Evolutionary conservation across 2,329 filamentous ascomycete genomes (phyloP), one percentile per base, ranked within the genome.

Genomic region (Trichocomaceae sp.): DNA sequence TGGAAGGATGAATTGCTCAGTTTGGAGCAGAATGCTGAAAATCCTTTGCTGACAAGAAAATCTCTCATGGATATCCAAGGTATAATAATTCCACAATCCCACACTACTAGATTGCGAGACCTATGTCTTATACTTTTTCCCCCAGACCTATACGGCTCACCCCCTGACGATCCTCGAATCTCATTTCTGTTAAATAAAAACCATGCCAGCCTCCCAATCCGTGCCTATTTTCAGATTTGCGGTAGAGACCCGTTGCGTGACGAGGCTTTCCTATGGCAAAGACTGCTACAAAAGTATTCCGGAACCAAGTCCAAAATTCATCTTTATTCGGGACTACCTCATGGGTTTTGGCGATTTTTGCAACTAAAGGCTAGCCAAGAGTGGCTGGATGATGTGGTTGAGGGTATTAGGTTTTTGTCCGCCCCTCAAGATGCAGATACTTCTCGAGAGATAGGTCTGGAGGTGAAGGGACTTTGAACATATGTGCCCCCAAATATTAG

Each of bases 1-100:
- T 47, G 31, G 29, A 47, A 35, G 15, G 46, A 47, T 47, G n/a
- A 35, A 35, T 20, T 47, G n/a, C 46, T 47, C n/a, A 47, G 46
- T 47, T 20, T 47, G 10, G 46, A 47, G 46, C 46, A 47, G 17
- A 47, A 47, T 9, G 31, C 29, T 19, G 46, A 47, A 20, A 33
- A 31, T 13, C 26, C 29, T 19, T 19, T 47, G 26, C n/a, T 47
- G 17, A 33, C 29, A 17, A n/a, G 29, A 47, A 31, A 33, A 6
- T 47, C 46, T 47, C 31, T 33, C 8, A 47, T 15, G 8, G 26
- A 42, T 42, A 42, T 42, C 19, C 39, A 42, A 42, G 39, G 39
- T 42, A 42, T 7, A 7, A 9, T 10, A 20, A 3, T 26, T 26
- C 7, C 8, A 42, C 17, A n/a, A 20, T 9, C 26, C 10, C 26